Percentiles rank a stretch among this genome's conserved stretches.
Evolutionary conservation across 495 filamentous ascomycete species (phyloP).

Genomic region (Aspergillus indologenus): DNA sequence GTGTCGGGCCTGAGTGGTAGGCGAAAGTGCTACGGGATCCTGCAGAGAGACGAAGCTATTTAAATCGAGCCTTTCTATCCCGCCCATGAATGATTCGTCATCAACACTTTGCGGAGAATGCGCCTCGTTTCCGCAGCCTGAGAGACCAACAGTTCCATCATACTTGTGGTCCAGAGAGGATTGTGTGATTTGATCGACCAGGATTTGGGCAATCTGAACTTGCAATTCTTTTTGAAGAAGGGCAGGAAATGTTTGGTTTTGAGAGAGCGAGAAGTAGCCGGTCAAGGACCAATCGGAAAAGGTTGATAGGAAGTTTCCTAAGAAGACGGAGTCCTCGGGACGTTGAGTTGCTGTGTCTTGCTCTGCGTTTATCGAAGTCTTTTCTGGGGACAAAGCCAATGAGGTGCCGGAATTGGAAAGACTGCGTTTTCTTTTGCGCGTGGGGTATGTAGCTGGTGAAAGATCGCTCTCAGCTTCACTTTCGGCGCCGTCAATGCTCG

Average conservation of each 20-base stretch:
- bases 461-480: constrained; percentile 22
- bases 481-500: constrained; percentile 35
- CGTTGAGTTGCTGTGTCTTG: constrained; percentile 20
- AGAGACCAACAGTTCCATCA: constrained; percentile 29
- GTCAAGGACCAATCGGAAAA: constrained; percentile 45
- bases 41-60: constrained; percentile 38
- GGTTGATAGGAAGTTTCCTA: constrained; percentile 45
- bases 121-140: constrained; percentile 29
- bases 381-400: constrained; percentile 31
- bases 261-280: constrained; percentile 41
- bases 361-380: constrained; percentile 19
- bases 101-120: constrained; percentile 30
- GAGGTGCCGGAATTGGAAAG: constrained; percentile 35
- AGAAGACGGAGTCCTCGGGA: constrained; percentile 36
- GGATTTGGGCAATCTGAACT: constrained; percentile 44
- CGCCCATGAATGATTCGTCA: constrained; percentile 28
- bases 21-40: constrained; percentile 27
- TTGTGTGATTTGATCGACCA: constrained; percentile 49
- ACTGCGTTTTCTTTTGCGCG: constrained; percentile 42
- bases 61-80: constrained; percentile 36
- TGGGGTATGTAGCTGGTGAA: constrained; percentile 21
- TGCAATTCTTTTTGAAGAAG: constrained; percentile 38
- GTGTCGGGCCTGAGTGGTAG: constrained; percentile 16
- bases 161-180: constrained; percentile 43
- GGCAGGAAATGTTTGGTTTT: constrained; percentile 32